Evolutionary conservation across 1,139 yeast species (phyloP).

Genomic region (Sugiyamaella paludigena): DNA sequence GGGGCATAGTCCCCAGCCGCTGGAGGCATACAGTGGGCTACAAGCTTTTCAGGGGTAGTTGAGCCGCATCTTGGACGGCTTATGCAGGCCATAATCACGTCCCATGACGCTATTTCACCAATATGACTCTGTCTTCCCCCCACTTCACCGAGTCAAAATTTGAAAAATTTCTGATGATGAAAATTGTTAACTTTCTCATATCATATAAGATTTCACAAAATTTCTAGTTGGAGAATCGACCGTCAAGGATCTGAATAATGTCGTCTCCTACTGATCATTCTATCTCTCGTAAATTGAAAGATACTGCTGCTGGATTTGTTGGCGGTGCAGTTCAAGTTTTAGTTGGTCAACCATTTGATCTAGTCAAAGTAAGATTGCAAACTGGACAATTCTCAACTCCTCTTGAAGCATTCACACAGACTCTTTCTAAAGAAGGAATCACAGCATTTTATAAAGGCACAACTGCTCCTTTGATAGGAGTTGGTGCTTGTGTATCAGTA

Average conservation of each 20-base stretch:
- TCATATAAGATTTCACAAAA: neutral
- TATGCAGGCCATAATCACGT: neutral
- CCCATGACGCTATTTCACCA: conserved; percentile 2
- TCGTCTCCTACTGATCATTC: conserved; percentile 44
- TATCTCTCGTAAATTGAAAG: conserved; percentile 56
- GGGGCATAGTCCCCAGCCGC: conserved; percentile 2
- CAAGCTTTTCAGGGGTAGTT: no score
- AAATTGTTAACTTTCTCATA: neutral
- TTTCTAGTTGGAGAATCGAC: neutral
- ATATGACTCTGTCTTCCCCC: neutral
- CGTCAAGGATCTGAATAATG: no score
- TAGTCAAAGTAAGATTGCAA: conserved; percentile 64
- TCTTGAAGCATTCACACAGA: conserved; percentile 54
- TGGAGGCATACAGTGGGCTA: neutral
- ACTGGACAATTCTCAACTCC: conserved; percentile 50
- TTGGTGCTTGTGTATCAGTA: conserved; percentile 70
- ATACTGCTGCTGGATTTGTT: conserved; percentile 48
- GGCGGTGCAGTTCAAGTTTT: conserved; percentile 68
- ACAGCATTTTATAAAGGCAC: conserved; percentile 61
- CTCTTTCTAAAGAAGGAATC: conserved; percentile 58
- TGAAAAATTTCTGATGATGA: neutral
- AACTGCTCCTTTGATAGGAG: conserved; percentile 49
- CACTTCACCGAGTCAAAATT: neutral
- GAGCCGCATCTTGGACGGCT: no score
- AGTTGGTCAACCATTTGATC: conserved; percentile 73